A percentile compares a stretch with the other conserved stretches of the same genome.
These are phyloP conservation scores for Stagonosporopsis rhizophila DNA, from an alignment of 2,329 filamentous ascomycete genomes.

Conservation along the genomic window DNA sequence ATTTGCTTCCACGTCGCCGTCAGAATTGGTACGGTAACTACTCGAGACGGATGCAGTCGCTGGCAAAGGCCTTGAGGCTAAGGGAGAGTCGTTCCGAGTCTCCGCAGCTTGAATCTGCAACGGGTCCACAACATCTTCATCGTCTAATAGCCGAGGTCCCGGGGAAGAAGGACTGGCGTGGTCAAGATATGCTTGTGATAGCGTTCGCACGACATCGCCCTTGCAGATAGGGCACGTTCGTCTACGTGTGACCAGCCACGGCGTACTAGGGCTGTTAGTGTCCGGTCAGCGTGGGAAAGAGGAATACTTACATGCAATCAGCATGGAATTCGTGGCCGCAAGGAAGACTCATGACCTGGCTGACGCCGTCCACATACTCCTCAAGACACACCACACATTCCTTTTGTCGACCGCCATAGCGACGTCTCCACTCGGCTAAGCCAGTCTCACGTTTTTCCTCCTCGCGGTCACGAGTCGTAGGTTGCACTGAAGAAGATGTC, in stretches of 20 bases:
- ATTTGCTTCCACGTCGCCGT: slow-evolving; percentile 44
- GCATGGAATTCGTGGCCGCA: slow-evolving; percentile 98
- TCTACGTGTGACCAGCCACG: slow-evolving; percentile 93
- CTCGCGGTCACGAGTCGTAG: slow-evolving; percentile 45
- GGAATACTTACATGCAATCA: slow-evolving; percentile 88
- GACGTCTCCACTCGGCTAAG: slow-evolving; percentile 61
- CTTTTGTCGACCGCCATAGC: slow-evolving; percentile 70
- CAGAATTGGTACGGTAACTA: slow-evolving; percentile 13
- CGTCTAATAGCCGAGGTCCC: slow-evolving; percentile 22
- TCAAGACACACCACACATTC: slow-evolving; percentile 98
- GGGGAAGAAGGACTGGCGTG: slow-evolving; percentile 33
- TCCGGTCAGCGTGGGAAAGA: neutral
- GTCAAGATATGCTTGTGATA: slow-evolving; percentile 45
- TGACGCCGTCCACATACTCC: slow-evolving; percentile 94
- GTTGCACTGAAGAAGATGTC: slow-evolving; percentile 40
- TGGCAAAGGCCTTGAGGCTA: slow-evolving; percentile 59
- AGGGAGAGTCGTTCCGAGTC: slow-evolving; percentile 56
- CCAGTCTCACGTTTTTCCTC: slow-evolving; percentile 62
- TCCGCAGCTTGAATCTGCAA: slow-evolving; percentile 55
- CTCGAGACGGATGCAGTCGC: slow-evolving; percentile 26
- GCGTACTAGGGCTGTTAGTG: slow-evolving; percentile 68
- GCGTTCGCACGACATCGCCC: slow-evolving; percentile 80
- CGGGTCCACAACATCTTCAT: slow-evolving; percentile 51
- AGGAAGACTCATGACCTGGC: slow-evolving; percentile 93
- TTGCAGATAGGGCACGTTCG: slow-evolving; percentile 99